Evolutionary conservation across 2,329 filamentous ascomycete genomes (phyloP).

Genomic region (Trichoderma arundinaceum): DNA sequence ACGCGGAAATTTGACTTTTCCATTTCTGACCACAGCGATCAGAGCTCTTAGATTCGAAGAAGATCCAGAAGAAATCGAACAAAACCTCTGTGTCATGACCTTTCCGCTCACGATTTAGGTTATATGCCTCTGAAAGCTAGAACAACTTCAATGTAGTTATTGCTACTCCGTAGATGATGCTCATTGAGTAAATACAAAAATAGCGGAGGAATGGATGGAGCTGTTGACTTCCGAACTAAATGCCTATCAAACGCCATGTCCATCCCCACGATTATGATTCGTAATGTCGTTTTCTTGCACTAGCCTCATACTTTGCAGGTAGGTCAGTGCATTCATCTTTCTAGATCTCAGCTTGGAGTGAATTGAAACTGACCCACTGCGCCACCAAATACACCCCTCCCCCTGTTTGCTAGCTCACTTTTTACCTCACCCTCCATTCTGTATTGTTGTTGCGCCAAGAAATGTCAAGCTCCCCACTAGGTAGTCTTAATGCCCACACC

Average conservation of each 20-base stretch:
- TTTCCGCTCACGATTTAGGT: background rate
- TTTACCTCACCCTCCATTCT: background rate
- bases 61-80: constrained; percentile 31
- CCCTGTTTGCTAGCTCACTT: constrained; percentile 6
- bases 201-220: background rate
- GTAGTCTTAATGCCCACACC: background rate
- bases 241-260: background rate
- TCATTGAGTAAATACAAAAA: background rate
- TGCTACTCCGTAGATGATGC: background rate
- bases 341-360: background rate
- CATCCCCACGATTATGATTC: background rate
- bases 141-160: background rate
- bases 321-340: background rate
- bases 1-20: constrained; percentile 28
- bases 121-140: background rate
- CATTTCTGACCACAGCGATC: constrained; percentile 25
- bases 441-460: constrained; percentile 16
- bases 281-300: background rate
- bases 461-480: background rate
- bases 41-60: constrained; percentile 29
- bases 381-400: constrained; percentile 9
- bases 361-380: background rate
- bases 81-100: constrained; percentile 24
- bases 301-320: background rate
- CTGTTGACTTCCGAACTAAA: background rate